These are phyloP conservation scores for Globisporangium carolinianum DNA, from an alignment of 352 stramenopile genomes.

Conservation along the genomic window DNA sequence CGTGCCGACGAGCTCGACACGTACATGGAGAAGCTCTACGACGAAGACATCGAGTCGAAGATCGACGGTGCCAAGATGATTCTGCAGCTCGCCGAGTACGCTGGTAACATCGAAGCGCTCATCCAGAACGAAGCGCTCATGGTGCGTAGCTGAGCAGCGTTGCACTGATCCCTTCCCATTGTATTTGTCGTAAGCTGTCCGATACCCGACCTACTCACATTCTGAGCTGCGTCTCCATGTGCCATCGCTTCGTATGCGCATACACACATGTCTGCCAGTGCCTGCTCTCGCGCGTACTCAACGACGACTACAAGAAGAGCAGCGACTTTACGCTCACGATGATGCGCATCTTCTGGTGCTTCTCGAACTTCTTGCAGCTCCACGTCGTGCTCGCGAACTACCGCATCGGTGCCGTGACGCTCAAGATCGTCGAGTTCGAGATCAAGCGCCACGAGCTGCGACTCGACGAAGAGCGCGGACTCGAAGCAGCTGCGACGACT, in stretches of 20 bases:
- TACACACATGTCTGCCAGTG: slow-evolving; percentile 24
- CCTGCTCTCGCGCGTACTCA: slow-evolving; percentile 89
- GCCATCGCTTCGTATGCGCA: neutral
- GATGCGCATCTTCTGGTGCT: slow-evolving; percentile 93
- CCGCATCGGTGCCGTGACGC: slow-evolving; percentile 89
- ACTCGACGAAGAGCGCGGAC: slow-evolving; percentile 54
- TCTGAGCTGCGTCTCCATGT: neutral
- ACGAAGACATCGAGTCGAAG: slow-evolving; percentile 84
- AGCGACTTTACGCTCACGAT: slow-evolving; percentile 93
- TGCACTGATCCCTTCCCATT: neutral
- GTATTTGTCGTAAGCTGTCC: no score
- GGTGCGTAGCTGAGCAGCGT: slow-evolving; percentile 25
- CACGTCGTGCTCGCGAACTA: slow-evolving; percentile 91
- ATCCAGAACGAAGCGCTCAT: slow-evolving; percentile 94
- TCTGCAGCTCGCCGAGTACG: slow-evolving; percentile 84
- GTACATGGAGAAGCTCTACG: slow-evolving; percentile 94
- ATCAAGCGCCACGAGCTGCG: slow-evolving; percentile 85
- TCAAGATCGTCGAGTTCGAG: slow-evolving; percentile 94
- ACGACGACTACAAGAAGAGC: slow-evolving; percentile 94
- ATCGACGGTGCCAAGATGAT: slow-evolving; percentile 89
- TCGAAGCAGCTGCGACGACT: slow-evolving; percentile 25
- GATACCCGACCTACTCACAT: no score
- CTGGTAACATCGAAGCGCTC: slow-evolving; percentile 87
- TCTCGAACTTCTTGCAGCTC: slow-evolving; percentile 94
- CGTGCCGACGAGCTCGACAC: slow-evolving; percentile 82